phyloP scores from a whole-genome alignment of 345 rosid species.

The Eucalyptus virginea region DNA sequence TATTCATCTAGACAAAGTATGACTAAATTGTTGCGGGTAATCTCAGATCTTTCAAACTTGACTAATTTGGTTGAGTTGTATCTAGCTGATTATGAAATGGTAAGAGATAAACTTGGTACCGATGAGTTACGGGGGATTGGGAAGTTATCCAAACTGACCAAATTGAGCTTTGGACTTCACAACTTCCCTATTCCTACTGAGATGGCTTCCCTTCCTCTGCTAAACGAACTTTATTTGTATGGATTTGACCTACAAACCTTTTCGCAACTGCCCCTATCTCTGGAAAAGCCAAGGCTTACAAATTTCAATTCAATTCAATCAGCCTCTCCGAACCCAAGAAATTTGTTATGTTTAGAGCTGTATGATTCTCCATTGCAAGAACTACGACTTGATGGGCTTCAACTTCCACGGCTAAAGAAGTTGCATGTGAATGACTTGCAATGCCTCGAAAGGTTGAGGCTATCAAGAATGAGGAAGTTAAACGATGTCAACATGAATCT shows the following conservation, averaged over 20 bases:
- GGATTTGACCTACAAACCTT: fast-evolving
- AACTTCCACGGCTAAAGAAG: background rate
- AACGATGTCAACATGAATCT: fast-evolving
- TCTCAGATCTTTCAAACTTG: fast-evolving
- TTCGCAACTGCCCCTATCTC: fast-evolving
- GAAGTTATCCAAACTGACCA: background rate
- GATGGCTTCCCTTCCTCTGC: fast-evolving
- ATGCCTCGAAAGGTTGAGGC: background rate
- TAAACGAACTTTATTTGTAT: fast-evolving
- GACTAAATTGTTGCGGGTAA: fast-evolving
- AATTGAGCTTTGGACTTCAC: fast-evolving
- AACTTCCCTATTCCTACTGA: fast-evolving
- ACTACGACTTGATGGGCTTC: background rate
- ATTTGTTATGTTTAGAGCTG: fast-evolving
- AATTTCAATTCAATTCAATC: fast-evolving
- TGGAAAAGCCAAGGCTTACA: fast-evolving
- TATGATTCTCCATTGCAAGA: background rate
- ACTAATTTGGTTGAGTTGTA: background rate
- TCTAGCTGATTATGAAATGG: fast-evolving
- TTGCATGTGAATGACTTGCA: fast-evolving
- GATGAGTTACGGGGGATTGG: fast-evolving
- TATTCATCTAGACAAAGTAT: background rate
- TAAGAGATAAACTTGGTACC: background rate
- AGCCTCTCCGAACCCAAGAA: fast-evolving
- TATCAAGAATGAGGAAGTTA: background rate